Percentiles rank a stretch among this genome's conserved stretches.
phyloP scores from a whole-genome alignment of 1,139 yeast species.

The Geotrichum fermentans region DNA sequence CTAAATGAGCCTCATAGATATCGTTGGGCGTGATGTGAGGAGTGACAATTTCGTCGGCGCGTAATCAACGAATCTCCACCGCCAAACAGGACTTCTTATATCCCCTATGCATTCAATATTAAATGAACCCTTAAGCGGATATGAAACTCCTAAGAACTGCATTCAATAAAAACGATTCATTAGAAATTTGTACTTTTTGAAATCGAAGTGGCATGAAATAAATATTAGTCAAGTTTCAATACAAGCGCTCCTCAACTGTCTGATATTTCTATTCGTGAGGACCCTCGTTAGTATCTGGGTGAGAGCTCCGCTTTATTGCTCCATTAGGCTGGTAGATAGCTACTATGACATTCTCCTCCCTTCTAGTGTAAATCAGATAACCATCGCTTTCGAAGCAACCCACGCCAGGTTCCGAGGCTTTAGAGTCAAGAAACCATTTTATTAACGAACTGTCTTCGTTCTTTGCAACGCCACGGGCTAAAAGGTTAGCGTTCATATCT shows the following conservation, averaged over 20 bases:
- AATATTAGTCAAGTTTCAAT: not conserved
- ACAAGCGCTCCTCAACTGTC: too few species aligned
- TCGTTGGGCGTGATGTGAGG: too few species aligned
- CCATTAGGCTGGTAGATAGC: slow-evolving; percentile 14
- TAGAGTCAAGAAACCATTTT: slow-evolving; percentile 19
- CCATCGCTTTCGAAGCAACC: slow-evolving; percentile 7
- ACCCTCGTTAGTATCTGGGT: not conserved
- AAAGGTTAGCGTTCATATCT: not conserved
- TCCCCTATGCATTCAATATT: too few species aligned
- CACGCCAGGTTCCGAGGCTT: slow-evolving; percentile 10
- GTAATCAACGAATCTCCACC: too few species aligned
- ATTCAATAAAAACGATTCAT: not conserved
- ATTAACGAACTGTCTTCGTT: slow-evolving; percentile 31
- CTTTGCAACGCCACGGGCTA: slow-evolving; percentile 30
- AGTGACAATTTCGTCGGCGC: too few species aligned
- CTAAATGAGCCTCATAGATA: too few species aligned
- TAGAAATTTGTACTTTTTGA: not conserved
- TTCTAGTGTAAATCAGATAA: slow-evolving; percentile 9
- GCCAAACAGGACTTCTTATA: too few species aligned
- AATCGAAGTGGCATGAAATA: not conserved
- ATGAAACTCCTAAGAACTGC: too few species aligned
- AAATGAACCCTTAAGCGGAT: too few species aligned
- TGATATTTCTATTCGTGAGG: too few species aligned
- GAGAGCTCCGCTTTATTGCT: not conserved
- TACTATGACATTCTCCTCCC: slow-evolving; percentile 12